phyloP scores from a whole-genome alignment of 257 asterid species.

The Solanum chiquidenum region DNA sequence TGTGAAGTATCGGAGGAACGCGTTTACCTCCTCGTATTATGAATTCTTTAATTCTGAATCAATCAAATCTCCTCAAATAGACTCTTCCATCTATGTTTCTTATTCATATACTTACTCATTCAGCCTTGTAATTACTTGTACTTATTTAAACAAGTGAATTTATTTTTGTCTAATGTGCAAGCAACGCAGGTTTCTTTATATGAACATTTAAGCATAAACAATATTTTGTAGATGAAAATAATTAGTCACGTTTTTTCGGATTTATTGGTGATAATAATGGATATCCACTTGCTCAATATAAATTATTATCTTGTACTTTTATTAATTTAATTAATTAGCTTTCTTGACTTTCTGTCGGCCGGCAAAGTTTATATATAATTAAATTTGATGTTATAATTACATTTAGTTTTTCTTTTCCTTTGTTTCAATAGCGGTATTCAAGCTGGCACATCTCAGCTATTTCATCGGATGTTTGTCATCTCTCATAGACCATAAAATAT shows the following conservation, averaged over 20 bases:
- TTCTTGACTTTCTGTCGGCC: not conserved
- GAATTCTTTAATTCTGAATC: not conserved
- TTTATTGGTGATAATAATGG: not conserved
- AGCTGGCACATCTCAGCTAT: not conserved
- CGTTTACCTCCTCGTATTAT: no score
- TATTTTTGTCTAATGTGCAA: not conserved
- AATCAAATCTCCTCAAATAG: no score
- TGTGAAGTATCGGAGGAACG: no score
- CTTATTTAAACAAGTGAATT: not conserved
- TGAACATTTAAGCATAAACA: not conserved
- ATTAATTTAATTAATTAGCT: not conserved
- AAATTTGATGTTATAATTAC: not conserved
- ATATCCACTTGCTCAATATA: not conserved
- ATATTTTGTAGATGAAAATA: not conserved
- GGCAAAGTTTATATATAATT: not conserved
- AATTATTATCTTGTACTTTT: not conserved
- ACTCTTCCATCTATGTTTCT: not conserved
- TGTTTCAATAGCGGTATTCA: accelerated
- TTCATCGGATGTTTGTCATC: not conserved
- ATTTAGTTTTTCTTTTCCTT: not conserved
- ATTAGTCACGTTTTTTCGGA: not conserved
- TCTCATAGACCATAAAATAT: no score
- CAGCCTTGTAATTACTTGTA: not conserved
- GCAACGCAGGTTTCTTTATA: not conserved
- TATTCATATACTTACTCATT: not conserved